These are phyloP conservation scores for Thielaviopsis punctulata DNA, from an alignment of 2,329 filamentous ascomycete species.

Conservation along the genomic window DNA sequence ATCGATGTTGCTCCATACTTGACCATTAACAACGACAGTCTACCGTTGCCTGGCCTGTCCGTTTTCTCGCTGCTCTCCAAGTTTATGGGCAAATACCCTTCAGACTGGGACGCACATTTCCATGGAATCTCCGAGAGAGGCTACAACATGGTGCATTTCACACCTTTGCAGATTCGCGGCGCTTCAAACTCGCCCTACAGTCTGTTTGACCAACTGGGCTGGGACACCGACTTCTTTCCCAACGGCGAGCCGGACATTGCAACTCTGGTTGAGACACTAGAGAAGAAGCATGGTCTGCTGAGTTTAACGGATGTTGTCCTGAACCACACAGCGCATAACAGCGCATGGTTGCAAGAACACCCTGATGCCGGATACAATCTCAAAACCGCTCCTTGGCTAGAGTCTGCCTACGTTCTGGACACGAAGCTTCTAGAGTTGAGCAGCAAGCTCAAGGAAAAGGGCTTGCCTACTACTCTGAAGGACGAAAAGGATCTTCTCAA, in stretches of 20 bases:
- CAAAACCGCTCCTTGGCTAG: constrained; percentile 65
- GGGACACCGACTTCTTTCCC: constrained; percentile 69
- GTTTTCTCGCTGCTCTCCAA: constrained; percentile 93
- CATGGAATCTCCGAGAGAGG: constrained; percentile 74
- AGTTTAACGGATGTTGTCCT: constrained; percentile 92
- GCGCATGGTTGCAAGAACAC: constrained; percentile 81
- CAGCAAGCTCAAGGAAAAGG: constrained; percentile 48
- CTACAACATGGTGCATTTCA: constrained; percentile 99
- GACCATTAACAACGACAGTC: constrained; percentile 50
- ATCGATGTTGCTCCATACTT: constrained; percentile 82
- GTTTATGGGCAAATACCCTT: constrained; percentile 87
- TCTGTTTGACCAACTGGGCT: constrained; percentile 77
- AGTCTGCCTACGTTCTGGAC: constrained; percentile 45
- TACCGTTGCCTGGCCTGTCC: constrained; percentile 76
- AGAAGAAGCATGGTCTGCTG: constrained; percentile 67
- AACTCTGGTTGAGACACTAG: constrained; percentile 62
- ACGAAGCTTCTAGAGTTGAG: constrained; percentile 58
- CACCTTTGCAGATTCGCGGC: constrained; percentile 76
- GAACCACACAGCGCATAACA: constrained; percentile 95
- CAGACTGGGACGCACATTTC: constrained; percentile 79
- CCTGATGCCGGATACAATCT: constrained; percentile 93
- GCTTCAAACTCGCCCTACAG: constrained; percentile 94
- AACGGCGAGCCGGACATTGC: constrained; percentile 69
- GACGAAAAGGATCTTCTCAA: constrained; percentile 54
- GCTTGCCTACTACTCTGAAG: constrained; percentile 58